Percentiles rank a stretch among this genome's conserved stretches.
These are phyloP conservation scores for Pseudopyrenochaeta lycopersici DNA, from an alignment of 2,329 filamentous ascomycete genomes.

Conservation along the genomic window DNA sequence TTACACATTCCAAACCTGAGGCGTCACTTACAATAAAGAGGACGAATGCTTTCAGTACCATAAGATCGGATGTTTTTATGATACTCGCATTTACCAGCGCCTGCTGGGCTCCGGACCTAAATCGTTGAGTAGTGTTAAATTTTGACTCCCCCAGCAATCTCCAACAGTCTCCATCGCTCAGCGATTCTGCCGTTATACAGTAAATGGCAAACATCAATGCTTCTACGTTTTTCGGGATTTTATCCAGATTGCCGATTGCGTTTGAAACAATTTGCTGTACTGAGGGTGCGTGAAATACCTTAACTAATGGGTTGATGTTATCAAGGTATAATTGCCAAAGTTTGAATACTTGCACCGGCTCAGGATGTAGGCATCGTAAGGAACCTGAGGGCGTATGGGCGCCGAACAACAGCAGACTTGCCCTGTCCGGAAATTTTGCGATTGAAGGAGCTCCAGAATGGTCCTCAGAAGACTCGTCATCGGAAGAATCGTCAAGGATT, in stretches of 20 bases:
- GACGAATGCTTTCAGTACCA: constrained; percentile 72
- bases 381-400: constrained; percentile 11
- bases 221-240: constrained; percentile 66
- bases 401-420: constrained; percentile 29
- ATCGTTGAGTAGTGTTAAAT: constrained; percentile 60
- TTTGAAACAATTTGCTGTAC: constrained; percentile 72
- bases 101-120: constrained; percentile 68
- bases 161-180: constrained; percentile 65
- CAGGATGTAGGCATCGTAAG: constrained; percentile 63
- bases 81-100: constrained; percentile 73
- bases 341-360: constrained; percentile 71
- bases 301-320: constrained; percentile 77
- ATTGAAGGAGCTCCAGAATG: background rate
- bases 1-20: background rate
- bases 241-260: constrained; percentile 65
- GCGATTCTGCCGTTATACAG: constrained; percentile 52
- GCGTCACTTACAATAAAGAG: constrained; percentile 70
- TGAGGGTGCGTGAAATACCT: constrained; percentile 75
- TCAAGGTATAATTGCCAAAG: constrained; percentile 80
- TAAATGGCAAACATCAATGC: constrained; percentile 54
- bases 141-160: constrained; percentile 64
- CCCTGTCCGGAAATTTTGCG: constrained; percentile 12
- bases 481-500: constrained; percentile 41
- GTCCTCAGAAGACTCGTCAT: constrained; percentile 27
- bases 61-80: constrained; percentile 71